Base-by-base conservation (phyloP, 345 rosid genomes). In the Syzygium oleosum region DNA sequence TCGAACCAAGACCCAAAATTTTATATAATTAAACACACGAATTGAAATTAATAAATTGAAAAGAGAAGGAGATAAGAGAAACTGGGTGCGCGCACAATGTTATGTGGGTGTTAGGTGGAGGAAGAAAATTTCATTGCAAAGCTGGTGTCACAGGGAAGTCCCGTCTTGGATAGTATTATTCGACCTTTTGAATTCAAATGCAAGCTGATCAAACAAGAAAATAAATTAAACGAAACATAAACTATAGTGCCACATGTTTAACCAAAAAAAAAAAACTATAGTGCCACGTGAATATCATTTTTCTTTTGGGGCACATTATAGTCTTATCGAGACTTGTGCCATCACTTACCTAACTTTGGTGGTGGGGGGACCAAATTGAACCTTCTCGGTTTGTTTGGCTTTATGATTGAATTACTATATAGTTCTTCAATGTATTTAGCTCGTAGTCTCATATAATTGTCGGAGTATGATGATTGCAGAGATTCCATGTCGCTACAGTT, bases 41-140 rank as follows among this genome's bases (percentile, higher is more conserved):
- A 38, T 38, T 19, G 38, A 38, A 21, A 73, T 73, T 5, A 34
- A 34, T 5, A 38, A 73, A 19, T 38, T 12, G 41, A 38, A 19
- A 5, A 73, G 19, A 10, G 12, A 41, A 19, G 38, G 7, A 9
- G 25, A 2, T 13, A 21, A 21, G 83, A 22, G 83, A 73, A 73
- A 38, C 83, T 11, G 49, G 83, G 83, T 73, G 87, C 54, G 84
- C 87, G 65, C 63, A 29, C 78, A 52, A 52, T 86, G 84, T 68
- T 68, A 21, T 41, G 38, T 65, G 85, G 68, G 88, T 51, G 86
- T 87, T 87, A 87, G 88, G 88, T 87, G 86, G 84, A 61, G 52
- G 80, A 51, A 51, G 51, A 54, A 84, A 56, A 84, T 19, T 23
- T 22, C 49, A 21, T 38, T 27, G 11, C 25, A 19, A 4, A 38